These are phyloP conservation scores for Lobosporangium transversale DNA, from an alignment of 192 early-diverging fungal species.

Conservation along the genomic window DNA sequence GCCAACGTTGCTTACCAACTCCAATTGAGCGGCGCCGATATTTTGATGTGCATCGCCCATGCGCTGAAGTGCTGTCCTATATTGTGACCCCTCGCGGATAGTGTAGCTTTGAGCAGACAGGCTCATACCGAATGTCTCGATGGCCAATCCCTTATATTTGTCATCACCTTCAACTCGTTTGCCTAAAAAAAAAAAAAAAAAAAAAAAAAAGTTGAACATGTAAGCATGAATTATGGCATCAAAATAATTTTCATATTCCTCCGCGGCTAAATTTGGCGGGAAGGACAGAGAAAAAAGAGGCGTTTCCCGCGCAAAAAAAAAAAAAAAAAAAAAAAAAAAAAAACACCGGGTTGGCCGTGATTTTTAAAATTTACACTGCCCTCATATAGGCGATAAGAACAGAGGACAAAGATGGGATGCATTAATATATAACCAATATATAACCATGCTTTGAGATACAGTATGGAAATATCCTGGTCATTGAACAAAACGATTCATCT, in stretches of 20 bases:
- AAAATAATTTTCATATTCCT: neutral
- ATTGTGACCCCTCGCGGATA: conserved; percentile 39
- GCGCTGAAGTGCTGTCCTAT: conserved; percentile 36
- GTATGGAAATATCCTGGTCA: too few species aligned
- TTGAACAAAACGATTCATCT: too few species aligned
- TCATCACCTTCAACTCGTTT: conserved; percentile 51
- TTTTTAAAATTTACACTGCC: too few species aligned
- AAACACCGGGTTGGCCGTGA: too few species aligned
- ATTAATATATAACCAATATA: too few species aligned
- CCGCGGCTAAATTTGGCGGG: neutral
- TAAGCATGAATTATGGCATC: neutral
- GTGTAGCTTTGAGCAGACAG: conserved; percentile 47
- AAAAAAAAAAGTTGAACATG: neutral
- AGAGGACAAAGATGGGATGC: too few species aligned
- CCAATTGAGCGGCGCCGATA: conserved; percentile 38
- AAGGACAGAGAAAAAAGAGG: too few species aligned
- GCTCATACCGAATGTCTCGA: conserved; percentile 49
- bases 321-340: too few species aligned
- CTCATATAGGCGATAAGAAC: too few species aligned
- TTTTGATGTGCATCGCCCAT: conserved; percentile 53
- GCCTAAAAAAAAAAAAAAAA: conserved; percentile 13
- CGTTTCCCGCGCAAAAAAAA: too few species aligned
- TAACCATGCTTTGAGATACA: too few species aligned
- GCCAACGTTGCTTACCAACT: conserved; percentile 25
- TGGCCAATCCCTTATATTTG: conserved; percentile 46